Percentiles rank a stretch among this genome's conserved stretches.
Evolutionary conservation across 495 filamentous ascomycete species (phyloP).

Genomic region (Neurospora pannonica): DNA sequence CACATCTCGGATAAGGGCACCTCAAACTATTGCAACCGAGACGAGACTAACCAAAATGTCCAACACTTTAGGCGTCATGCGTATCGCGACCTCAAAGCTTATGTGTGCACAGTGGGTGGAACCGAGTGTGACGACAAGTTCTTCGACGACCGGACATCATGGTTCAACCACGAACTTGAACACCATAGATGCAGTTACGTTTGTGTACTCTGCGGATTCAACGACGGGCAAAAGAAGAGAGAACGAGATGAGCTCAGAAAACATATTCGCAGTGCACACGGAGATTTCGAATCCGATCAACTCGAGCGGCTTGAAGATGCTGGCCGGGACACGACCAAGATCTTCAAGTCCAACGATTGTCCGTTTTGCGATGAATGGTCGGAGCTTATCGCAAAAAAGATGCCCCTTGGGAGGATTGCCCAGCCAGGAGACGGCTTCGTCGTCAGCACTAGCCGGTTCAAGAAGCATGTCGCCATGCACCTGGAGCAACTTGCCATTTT

Average conservation of each 20-base stretch:
- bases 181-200: slow-evolving; percentile 16
- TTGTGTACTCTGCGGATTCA: slow-evolving; percentile 14
- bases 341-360: slow-evolving; percentile 1
- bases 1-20: not conserved
- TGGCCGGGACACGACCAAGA: not conserved
- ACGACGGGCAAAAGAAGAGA: not conserved
- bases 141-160: slow-evolving; percentile 18
- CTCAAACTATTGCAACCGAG: not conserved
- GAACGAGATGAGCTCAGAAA: not conserved
- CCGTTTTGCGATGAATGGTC: slow-evolving; percentile 10
- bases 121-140: slow-evolving; percentile 13
- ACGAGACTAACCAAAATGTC: not conserved
- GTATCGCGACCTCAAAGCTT: slow-evolving; percentile 25
- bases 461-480: slow-evolving; percentile 11
- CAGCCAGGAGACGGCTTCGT: not conserved
- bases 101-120: slow-evolving; percentile 22
- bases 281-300: not conserved
- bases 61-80: slow-evolving; percentile 12
- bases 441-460: slow-evolving; percentile 4
- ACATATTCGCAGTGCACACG: not conserved
- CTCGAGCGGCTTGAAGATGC: not conserved
- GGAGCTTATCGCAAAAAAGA: not conserved
- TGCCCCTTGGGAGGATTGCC: rapidly evolving
- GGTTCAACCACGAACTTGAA: slow-evolving; percentile 26
- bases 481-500: slow-evolving; percentile 12